These are phyloP conservation scores for Toxicodendron radicans DNA, from an alignment of 345 rosid species.

Conservation along the genomic window DNA sequence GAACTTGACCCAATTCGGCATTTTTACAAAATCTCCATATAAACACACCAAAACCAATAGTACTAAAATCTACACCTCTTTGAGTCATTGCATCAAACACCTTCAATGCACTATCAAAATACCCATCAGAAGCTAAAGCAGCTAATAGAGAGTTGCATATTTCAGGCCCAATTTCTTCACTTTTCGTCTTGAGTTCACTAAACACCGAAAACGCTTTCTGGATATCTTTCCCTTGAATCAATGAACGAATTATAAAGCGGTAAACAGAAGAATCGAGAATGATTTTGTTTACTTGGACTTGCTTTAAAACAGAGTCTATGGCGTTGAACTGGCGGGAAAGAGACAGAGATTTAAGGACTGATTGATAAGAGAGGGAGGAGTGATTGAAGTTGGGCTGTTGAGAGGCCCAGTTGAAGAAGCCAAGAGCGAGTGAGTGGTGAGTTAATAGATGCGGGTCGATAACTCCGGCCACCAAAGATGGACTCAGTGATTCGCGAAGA, in stretches of 20 bases:
- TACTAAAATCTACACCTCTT: slow-evolving; percentile 45
- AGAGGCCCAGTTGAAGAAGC: slow-evolving; percentile 92
- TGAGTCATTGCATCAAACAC: slow-evolving; percentile 66
- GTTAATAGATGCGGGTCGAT: slow-evolving; percentile 70
- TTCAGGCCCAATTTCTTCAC: slow-evolving; percentile 42
- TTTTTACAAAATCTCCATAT: slow-evolving; percentile 54
- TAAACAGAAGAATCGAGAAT: slow-evolving; percentile 55
- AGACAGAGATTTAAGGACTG: slow-evolving; percentile 71
- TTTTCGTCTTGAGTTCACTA: slow-evolving; percentile 36
- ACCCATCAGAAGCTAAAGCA: slow-evolving; percentile 54
- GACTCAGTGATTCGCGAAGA: slow-evolving; percentile 48
- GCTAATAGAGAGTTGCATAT: slow-evolving; percentile 76
- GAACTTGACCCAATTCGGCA: slow-evolving; percentile 36
- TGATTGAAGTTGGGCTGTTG: slow-evolving; percentile 82
- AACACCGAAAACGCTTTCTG: slow-evolving; percentile 65
- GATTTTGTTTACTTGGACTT: slow-evolving; percentile 48
- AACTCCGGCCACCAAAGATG: slow-evolving; percentile 69
- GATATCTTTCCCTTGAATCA: slow-evolving; percentile 44
- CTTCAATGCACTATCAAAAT: slow-evolving; percentile 43
- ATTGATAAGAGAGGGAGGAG: slow-evolving; percentile 60
- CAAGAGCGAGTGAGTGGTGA: slow-evolving; percentile 78
- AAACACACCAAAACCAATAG: slow-evolving; percentile 73
- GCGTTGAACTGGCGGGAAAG: slow-evolving; percentile 61
- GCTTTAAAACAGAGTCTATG: slow-evolving; percentile 56
- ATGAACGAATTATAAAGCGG: slow-evolving; percentile 43